phyloP scores from a whole-genome alignment of 2,329 filamentous ascomycete genomes.

The Alternaria triticina region DNA sequence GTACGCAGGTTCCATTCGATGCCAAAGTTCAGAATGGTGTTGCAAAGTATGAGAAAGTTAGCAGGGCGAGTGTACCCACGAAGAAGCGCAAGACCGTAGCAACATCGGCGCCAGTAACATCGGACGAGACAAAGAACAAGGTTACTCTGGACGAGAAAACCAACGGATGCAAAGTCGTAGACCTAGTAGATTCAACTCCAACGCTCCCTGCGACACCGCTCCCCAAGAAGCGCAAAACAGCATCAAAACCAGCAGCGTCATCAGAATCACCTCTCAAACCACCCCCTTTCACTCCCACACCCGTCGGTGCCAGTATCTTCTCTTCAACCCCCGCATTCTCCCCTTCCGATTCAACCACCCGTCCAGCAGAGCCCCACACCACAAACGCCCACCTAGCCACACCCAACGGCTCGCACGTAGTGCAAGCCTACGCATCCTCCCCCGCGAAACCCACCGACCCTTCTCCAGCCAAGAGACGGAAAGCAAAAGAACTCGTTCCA shows the following conservation, averaged over 20 bases:
- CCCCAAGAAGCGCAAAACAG: conserved; percentile 34
- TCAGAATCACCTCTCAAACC: conserved; percentile 24
- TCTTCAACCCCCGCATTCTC: conserved; percentile 31
- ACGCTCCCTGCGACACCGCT: conserved; percentile 38
- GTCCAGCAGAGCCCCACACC: conserved; percentile 67
- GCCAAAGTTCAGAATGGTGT: conserved; percentile 12
- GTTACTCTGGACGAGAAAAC: background rate
- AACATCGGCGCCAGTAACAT: conserved; percentile 9
- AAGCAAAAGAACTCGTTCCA: conserved; percentile 46
- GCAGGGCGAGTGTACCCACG: conserved; percentile 13
- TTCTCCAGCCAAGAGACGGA: conserved; percentile 54
- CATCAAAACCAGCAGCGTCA: background rate
- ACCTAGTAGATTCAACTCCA: conserved; percentile 18
- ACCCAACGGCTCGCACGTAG: conserved; percentile 69
- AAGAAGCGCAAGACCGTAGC: conserved; percentile 35
- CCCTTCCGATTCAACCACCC: conserved; percentile 57
- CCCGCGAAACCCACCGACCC: conserved; percentile 36
- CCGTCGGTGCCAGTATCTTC: conserved; percentile 57
- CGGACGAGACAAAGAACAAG: background rate
- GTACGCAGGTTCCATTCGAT: conserved; percentile 24
- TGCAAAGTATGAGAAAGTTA: conserved; percentile 16
- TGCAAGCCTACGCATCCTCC: conserved; percentile 53
- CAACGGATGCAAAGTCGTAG: background rate
- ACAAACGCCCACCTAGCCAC: conserved; percentile 77
- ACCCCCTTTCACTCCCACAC: conserved; percentile 52